These are phyloP conservation scores for Aspergillus arachidicola DNA, from an alignment of 2,329 filamentous ascomycete species.

Conservation along the genomic window DNA sequence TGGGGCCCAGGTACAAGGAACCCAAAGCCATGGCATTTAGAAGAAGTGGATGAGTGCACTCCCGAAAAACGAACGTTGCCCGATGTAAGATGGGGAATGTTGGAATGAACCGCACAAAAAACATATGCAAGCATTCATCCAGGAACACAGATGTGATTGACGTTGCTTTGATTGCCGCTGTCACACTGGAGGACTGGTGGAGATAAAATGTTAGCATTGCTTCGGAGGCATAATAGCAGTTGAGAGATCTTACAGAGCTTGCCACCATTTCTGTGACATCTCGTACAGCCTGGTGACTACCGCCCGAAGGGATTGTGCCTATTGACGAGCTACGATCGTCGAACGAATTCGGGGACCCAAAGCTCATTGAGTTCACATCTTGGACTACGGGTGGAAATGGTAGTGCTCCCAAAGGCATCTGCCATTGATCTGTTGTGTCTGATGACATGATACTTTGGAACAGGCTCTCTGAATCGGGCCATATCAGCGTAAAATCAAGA, in stretches of 20 bases:
- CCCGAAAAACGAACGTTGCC: conserved; percentile 48
- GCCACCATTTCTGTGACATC: conserved; percentile 50
- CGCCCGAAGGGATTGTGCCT: conserved; percentile 43
- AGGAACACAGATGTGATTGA: conserved; percentile 51
- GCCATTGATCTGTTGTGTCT: conserved; percentile 44
- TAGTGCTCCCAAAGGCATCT: conserved; percentile 46
- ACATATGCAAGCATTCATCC: conserved; percentile 52
- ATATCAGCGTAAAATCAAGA: conserved; percentile 46
- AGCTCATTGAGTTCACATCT: conserved; percentile 31
- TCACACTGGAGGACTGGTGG: conserved; percentile 45
- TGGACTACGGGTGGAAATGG: conserved; percentile 40
- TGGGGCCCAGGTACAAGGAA: conserved; percentile 49
- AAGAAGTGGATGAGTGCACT: conserved; percentile 47
- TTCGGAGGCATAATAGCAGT: not conserved
- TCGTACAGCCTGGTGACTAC: conserved; percentile 47
- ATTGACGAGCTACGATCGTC: conserved; percentile 41
- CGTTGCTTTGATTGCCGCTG: conserved; percentile 47
- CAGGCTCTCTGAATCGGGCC: conserved; percentile 50
- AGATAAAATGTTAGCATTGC: conserved; percentile 3
- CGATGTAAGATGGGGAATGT: conserved; percentile 50
- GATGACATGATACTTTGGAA: conserved; percentile 49
- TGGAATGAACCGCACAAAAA: conserved; percentile 50
- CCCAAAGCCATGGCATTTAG: conserved; percentile 51
- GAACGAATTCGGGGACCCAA: conserved; percentile 41
- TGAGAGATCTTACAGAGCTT: conserved; percentile 39